Base-by-base conservation (phyloP, 169 alveolate genomes). In the Plasmodium blacklocki region DNA sequence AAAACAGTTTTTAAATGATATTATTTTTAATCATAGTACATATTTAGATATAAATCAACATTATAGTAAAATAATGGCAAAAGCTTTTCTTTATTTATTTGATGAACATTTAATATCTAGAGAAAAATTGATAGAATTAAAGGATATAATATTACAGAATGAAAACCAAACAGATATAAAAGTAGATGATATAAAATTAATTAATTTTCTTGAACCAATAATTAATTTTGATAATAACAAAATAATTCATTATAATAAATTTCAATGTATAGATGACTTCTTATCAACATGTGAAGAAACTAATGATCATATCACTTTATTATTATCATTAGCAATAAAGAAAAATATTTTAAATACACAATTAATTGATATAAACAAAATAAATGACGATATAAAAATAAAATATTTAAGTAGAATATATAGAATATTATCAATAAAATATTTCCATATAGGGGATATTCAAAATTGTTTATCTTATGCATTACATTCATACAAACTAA, bases 351-450 rank as follows among this genome's bases (percentile, higher is more conserved):
- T 23, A 39, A 73, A 21, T 52, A 59, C 19, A 2, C 6, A 50
- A 7, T 50, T 21, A 49, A 52, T 12, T 14, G 11, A 29, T 12
- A 49, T n/a, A 70, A 85, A 11, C 0, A 19, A 86, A 59, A 62
- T 23, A 2, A 47, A 23, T 15, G 26, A n/a, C 21, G 23, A 49
- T n/a, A 21, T 12, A 23, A 83, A 45, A 62, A 32, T 56, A 39
- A 70, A 29, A 29, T 86, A 71, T 64, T 67, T 86, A n/a, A 86
- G 92, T 64, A 62, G 92, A 32, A 21, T 86, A 39, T 86, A 64
- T 64, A 58, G 92, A 29, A 86, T 86, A 11, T 23, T 86, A 54
- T 73, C 92, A 47, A 26, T 86, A 56, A 86, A 86, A 56, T 86
- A 86, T 86, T 21, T 71, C 19, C 49, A 52, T 29, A 72, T 71